phyloP scores from a whole-genome alignment of 495 filamentous ascomycete species.

The Gamarada debralockiae region DNA sequence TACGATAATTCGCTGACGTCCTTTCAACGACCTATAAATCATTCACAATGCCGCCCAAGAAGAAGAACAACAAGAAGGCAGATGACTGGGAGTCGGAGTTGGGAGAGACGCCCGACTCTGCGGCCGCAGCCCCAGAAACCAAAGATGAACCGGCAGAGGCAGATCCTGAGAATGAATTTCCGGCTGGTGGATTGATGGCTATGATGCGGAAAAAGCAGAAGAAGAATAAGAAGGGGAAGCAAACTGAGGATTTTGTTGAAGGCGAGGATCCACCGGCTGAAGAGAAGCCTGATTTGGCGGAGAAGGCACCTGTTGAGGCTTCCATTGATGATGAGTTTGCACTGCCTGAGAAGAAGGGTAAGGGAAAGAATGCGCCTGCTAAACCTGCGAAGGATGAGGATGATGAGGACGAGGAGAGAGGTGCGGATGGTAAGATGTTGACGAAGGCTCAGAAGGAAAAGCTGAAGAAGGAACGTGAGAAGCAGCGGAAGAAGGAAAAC shows the following conservation, averaged over 20 bases:
- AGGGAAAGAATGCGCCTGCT: constrained; percentile 64
- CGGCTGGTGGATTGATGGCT: constrained; percentile 71
- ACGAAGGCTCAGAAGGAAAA: constrained; percentile 97
- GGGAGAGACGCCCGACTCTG: constrained; percentile 55
- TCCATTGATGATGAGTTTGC: constrained; percentile 84
- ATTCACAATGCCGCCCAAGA: constrained; percentile 77
- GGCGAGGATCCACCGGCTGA: constrained; percentile 57
- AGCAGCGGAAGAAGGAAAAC: constrained; percentile 91
- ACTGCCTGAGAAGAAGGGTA: constrained; percentile 86
- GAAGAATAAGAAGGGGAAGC: constrained; percentile 86
- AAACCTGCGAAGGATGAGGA: constrained; percentile 40
- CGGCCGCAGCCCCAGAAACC: constrained; percentile 39
- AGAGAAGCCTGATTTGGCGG: constrained; percentile 47
- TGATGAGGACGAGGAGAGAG: constrained; percentile 53
- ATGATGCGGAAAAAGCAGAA: constrained; percentile 83
- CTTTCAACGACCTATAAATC: background rate
- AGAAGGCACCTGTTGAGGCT: constrained; percentile 80
- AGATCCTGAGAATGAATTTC: constrained; percentile 42
- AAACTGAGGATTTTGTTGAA: constrained; percentile 67
- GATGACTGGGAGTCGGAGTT: constrained; percentile 98
- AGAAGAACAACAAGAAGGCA: constrained; percentile 79
- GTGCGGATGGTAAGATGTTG: constrained; percentile 61
- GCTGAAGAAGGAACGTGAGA: constrained; percentile 92
- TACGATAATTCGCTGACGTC: too few relatives aligned
- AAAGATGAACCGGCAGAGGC: constrained; percentile 41